phyloP scores from a whole-genome alignment of 192 early-diverging fungal genomes.

The Linnemannia schmuckeri region DNA sequence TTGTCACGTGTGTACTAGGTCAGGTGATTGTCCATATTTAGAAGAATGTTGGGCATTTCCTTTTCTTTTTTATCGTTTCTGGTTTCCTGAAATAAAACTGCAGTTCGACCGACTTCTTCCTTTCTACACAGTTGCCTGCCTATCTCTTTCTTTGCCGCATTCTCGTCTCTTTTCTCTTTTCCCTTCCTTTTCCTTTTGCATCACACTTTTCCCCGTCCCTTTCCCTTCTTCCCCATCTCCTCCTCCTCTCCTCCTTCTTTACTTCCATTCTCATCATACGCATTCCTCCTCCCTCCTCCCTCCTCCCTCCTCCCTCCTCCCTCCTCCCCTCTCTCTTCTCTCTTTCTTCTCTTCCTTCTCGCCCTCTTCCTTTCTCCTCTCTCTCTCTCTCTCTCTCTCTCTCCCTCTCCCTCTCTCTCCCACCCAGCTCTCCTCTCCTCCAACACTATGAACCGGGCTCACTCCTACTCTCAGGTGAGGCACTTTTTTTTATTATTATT shows the following conservation, averaged over 20 bases:
- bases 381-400: background rate
- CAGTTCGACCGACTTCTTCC: background rate
- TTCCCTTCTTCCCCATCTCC: background rate
- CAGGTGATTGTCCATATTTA: no score
- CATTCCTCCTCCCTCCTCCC: background rate
- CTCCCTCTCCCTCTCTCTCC: background rate
- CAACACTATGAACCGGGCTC: conserved; percentile 39
- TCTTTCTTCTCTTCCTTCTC: background rate
- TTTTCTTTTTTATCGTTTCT: no score
- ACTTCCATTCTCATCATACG: background rate
- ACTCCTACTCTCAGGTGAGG: conserved; percentile 47
- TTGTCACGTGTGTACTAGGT: background rate
- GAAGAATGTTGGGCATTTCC: no score
- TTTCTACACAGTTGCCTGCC: no score
- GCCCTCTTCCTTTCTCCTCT: background rate
- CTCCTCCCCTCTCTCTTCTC: background rate
- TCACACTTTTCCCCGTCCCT: no score
- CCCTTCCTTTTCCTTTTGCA: no score
- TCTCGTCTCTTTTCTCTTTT: no score
- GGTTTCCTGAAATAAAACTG: no score
- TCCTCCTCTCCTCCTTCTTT: background rate
- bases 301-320: no score
- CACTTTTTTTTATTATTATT: background rate
- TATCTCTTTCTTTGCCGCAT: background rate
- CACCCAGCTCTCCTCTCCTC: background rate